Base-by-base conservation (phyloP, 78 protist genomes). In the Dictyostelium brefeldianum region DNA sequence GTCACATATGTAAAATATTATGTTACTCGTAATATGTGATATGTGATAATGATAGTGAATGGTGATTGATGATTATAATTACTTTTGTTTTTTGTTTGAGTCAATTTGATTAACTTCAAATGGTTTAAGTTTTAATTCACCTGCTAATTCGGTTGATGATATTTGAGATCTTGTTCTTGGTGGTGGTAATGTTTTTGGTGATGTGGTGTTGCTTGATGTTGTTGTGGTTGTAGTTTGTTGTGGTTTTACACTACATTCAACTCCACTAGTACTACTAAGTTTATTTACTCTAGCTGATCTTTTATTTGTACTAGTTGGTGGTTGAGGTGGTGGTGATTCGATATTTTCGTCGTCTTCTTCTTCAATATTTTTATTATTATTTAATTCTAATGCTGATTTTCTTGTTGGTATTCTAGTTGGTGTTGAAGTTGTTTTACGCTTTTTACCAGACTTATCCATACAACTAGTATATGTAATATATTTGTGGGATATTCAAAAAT, bases 101-200 rank as follows among this genome's bases (percentile, higher is more conserved):
- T 36, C 43, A 36, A 36, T 2, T 36, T 36, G 43, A 36, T n/a
- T n/a, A n/a, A n/a, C n/a, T n/a, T 36, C 43, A 36, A 36, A 36
- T 36, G 43, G 43, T 1, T 36, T 36, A 36, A 36, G 2, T 3
- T 36, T 36, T 2, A 36, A 36, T 36, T 36, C 20, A 46, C 11
- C 43, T 8, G 89, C 89, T 43, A 36, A 12, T 27, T 67, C 89
- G 3, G 79, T 73, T 27, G 80, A 70, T 14, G 18, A 36, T 36
- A 36, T 41, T 65, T 87, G 92, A 11, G 92, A 87, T 70, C 92
- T 27, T 62, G 92, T 87, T 77, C 14, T 27, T 15, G 89, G 46
- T 65, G 89, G 11, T 81, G 78, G 14, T 82, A 31, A 4, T 12
- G 80, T 43, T 8, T 65, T 46, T 11, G 89, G 14, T 22, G 43